A percentile compares a stretch with the other conserved stretches of the same genome.
Evolutionary conservation across 345 rosid genomes (phyloP).

Genomic region (Sonneratia caseolaris): DNA sequence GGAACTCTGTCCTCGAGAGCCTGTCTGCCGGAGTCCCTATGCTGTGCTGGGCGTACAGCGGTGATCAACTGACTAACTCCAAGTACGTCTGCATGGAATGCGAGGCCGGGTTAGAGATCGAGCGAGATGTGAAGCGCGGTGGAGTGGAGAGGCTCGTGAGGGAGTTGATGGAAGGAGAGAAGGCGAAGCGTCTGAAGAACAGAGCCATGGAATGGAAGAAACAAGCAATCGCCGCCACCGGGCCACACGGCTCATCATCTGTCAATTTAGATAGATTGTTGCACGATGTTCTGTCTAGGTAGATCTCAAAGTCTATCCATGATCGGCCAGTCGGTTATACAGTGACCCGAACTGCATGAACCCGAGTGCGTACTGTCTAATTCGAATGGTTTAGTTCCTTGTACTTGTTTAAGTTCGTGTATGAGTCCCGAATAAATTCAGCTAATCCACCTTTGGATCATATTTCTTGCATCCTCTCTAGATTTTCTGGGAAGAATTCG

Average conservation of each 20-base stretch:
- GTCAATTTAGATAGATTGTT: constrained; percentile 1
- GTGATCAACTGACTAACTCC: constrained; percentile 43
- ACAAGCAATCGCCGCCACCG: constrained; percentile 15
- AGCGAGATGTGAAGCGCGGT: constrained; percentile 30
- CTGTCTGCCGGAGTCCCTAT: constrained; percentile 33
- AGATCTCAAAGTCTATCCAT: background rate
- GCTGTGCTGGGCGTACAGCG: constrained; percentile 50
- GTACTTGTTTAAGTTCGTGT: background rate
- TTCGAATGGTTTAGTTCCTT: background rate
- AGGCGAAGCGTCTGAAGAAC: constrained; percentile 34
- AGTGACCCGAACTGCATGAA: background rate
- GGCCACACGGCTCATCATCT: constrained; percentile 15
- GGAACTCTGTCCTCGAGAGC: constrained; percentile 47
- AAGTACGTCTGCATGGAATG: constrained; percentile 32
- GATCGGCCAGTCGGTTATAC: background rate
- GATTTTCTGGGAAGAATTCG: too few species aligned
- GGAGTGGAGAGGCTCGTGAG: constrained; percentile 33
- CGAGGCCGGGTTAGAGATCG: constrained; percentile 44
- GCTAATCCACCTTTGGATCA: too few species aligned
- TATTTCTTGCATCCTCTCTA: too few species aligned
- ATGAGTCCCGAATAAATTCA: too few species aligned
- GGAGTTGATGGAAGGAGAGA: constrained; percentile 36
- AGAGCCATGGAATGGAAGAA: constrained; percentile 34
- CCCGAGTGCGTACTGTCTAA: too few species aligned
- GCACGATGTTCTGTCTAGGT: background rate